Conservation (phyloP, 2,329 filamentous ascomycete species). For the Phyllosticta paracitricarpa region DNA sequence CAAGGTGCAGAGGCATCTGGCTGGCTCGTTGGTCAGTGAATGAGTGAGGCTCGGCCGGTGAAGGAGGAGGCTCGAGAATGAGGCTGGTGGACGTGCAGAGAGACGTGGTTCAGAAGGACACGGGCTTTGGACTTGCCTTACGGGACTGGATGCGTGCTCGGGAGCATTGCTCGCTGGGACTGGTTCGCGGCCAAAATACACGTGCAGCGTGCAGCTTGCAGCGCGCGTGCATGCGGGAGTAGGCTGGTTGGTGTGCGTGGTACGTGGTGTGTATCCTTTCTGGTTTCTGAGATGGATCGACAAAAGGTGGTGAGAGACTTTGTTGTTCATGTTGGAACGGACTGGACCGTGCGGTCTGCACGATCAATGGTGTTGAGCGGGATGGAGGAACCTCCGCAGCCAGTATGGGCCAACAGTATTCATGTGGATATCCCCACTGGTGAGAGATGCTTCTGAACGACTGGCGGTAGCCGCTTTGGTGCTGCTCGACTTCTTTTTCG, state of each 20-base stretch:
- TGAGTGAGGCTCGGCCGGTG: background rate
- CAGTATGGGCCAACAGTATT: background rate
- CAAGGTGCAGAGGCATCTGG: background rate
- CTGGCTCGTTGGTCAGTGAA: background rate
- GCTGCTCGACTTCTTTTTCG: too few relatives aligned
- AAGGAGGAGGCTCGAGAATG: background rate
- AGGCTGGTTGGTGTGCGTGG: background rate
- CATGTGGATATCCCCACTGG: too few relatives aligned
- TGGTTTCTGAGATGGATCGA: background rate
- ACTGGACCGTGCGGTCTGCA: background rate
- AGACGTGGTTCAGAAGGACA: background rate
- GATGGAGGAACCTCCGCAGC: background rate
- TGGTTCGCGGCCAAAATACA: background rate
- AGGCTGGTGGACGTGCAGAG: background rate
- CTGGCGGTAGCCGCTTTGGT: too few relatives aligned
- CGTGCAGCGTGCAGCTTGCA: background rate
- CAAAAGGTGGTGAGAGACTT: background rate
- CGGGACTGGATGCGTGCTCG: background rate
- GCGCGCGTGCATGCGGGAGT: background rate
- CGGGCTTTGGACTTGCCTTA: background rate
- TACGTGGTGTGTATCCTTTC: background rate
- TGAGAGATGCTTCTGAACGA: too few relatives aligned
- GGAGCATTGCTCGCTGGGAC: background rate
- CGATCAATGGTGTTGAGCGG: background rate
- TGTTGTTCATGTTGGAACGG: background rate